phyloP scores from a whole-genome alignment of 768 basidiomycete genomes.

The Leccinum boreale region DNA sequence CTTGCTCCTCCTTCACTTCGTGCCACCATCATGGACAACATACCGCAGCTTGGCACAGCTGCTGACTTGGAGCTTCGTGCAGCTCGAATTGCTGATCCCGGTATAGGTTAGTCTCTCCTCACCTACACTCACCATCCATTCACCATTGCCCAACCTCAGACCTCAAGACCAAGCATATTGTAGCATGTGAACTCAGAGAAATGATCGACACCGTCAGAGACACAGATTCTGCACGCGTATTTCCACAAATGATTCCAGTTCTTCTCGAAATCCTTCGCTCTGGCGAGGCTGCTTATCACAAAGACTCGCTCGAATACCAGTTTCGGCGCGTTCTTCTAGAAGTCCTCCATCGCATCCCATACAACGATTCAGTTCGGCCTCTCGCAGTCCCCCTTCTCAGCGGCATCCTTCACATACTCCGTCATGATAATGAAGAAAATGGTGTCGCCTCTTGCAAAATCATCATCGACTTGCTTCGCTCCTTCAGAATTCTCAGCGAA shows the following conservation, averaged over 20 bases:
- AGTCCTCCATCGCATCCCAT: conserved; percentile 84
- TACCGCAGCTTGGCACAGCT: conserved; percentile 42
- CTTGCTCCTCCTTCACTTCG: neutral
- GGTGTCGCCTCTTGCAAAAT: conserved; percentile 88
- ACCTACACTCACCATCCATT: neutral
- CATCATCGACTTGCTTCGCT: conserved; percentile 83
- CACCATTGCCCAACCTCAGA: conserved; percentile 39
- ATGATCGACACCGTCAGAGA: conserved; percentile 79
- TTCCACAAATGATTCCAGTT: conserved; percentile 71
- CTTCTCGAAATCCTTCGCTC: conserved; percentile 69
- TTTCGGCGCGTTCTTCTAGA: conserved; percentile 87
- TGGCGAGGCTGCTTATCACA: conserved; percentile 63
- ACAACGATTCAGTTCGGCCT: conserved; percentile 71
- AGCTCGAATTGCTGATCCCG: conserved; percentile 71
- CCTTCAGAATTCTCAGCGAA: conserved; percentile 68
- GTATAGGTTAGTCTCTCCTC: conserved; percentile 48
- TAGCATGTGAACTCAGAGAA: conserved; percentile 78
- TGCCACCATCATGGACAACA: conserved; percentile 38
- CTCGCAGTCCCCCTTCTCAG: conserved; percentile 66
- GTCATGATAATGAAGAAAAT: conserved; percentile 94
- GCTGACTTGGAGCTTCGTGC: conserved; percentile 70
- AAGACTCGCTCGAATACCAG: conserved; percentile 67
- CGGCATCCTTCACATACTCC: conserved; percentile 80
- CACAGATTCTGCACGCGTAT: conserved; percentile 63
- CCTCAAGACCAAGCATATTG: conserved; percentile 63